A percentile compares a stretch with the other conserved stretches of the same genome.
phyloP scores from a whole-genome alignment of 345 rosid genomes.

The Eucalyptus cloeziana region DNA sequence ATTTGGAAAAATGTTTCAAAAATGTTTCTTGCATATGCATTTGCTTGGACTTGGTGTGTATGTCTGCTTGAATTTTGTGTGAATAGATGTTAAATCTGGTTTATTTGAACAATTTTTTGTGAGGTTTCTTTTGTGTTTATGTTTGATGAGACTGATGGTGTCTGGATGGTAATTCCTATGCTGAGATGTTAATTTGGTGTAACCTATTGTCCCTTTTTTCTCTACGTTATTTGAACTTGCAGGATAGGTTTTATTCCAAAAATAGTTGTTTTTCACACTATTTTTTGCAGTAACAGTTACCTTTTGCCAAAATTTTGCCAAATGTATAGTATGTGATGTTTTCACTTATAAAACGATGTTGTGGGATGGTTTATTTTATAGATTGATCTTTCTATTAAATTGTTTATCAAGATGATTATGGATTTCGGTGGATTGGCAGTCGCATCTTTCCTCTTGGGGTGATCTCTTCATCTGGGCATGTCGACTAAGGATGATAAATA shows the following conservation, averaged over 20 bases:
- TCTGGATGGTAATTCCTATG: neutral
- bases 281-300: neutral
- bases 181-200: neutral
- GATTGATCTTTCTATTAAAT: neutral
- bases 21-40: neutral
- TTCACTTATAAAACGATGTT: neutral
- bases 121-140: neutral
- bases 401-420: neutral
- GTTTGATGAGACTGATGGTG: neutral
- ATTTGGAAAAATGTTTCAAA: neutral
- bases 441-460: neutral
- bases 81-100: neutral
- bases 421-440: neutral
- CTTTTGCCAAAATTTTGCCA: neutral
- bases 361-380: neutral
- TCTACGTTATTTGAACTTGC: neutral
- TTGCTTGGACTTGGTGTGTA: neutral
- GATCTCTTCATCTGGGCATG: neutral
- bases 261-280: neutral
- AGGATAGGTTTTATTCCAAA: neutral
- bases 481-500: neutral
- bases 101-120: neutral
- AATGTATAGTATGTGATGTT: neutral
- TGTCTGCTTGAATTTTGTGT: neutral
- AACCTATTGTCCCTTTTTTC: neutral